Evolutionary conservation across 345 rosid genomes (phyloP), one percentile per base, ranked within the genome.

Genomic region (Boechera stricta): DNA sequence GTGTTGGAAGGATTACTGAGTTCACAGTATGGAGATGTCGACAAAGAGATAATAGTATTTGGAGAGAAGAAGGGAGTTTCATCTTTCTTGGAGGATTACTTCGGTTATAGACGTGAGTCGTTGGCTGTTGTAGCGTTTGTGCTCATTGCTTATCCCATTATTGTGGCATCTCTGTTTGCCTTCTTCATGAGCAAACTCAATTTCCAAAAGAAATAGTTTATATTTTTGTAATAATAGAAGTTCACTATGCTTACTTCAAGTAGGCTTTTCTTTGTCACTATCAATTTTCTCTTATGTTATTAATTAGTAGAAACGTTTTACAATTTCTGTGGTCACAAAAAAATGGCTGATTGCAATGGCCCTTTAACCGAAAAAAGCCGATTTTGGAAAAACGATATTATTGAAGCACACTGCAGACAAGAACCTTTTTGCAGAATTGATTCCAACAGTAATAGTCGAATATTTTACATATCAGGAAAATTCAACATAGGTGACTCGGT

Each of bases 11-110:
- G 83, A 5, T 54, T 80, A 24, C 65, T 83, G 32, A 80, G 16
- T 45, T 73, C 85, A 0, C 85, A 82, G 55, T 83, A 69, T 12
- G 75, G 82, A 62, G 80, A 83, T 59, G 36, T 83, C 0, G 76
- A 74, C 3, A 77, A 52, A 69, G 77, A 79, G 66, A 72, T 79
- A 15, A 49, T 44, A 45, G 76, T 15, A n/a, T 82, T 76, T 58
- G 83, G 81, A n/a, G 73, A 82, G 64, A 48, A 24, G 28, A 76
- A 79, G 69, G 73, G 31, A 32, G 85, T 73, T 59, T 62, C 66
- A 57, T 75, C 55, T 33, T 82, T 82, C 74, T 51, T 82, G 71
- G 66, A 65, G 15, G 77, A 79, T 51, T 82, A 76, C 38, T 82
- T 75, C 1, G 83, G 85, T 58, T 79, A 72, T 52, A 78, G 1